Evolutionary conservation across 495 filamentous ascomycete genomes (phyloP).

Genomic region (Penicillium arizonense): DNA sequence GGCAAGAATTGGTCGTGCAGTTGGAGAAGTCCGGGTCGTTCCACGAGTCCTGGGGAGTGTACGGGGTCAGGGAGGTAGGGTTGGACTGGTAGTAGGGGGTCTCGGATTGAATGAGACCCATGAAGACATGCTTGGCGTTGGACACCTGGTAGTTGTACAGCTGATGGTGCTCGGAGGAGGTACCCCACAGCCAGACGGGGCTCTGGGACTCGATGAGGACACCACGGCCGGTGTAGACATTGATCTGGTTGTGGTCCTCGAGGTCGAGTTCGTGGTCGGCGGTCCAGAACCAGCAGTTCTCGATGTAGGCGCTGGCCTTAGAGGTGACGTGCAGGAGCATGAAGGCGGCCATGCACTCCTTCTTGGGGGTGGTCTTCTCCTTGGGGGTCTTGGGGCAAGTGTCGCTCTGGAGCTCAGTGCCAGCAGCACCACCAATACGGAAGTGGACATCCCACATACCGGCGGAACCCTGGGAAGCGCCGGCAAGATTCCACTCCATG

Average conservation of each 20-base stretch:
- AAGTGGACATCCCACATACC: conserved; percentile 94
- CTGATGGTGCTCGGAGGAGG: conserved; percentile 81
- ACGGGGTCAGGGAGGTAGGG: conserved; percentile 69
- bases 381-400: conserved; percentile 65
- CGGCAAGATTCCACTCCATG: conserved; percentile 86
- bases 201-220: conserved; percentile 67
- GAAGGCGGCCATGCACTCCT: conserved; percentile 70
- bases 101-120: conserved; percentile 85
- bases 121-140: conserved; percentile 78
- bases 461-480: conserved; percentile 61
- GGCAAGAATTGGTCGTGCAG: conserved; percentile 63
- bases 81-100: conserved; percentile 92
- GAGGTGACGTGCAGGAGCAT: conserved; percentile 77
- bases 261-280: conserved; percentile 90
- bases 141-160: conserved; percentile 88
- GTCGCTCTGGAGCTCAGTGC: conserved; percentile 76
- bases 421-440: conserved; percentile 76
- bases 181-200: conserved; percentile 68
- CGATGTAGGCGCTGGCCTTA: conserved; percentile 71
- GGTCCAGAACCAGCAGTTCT: conserved; percentile 96
- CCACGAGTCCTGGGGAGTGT: conserved; percentile 59
- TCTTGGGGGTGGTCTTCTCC: conserved; percentile 50
- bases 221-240: conserved; percentile 89
- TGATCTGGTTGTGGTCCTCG: conserved; percentile 73
- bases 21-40: conserved; percentile 73